Evolutionary conservation across 208 protist species (phyloP), one percentile per base, ranked within the genome.

Genomic region (Acanthamoeba sp.): DNA sequence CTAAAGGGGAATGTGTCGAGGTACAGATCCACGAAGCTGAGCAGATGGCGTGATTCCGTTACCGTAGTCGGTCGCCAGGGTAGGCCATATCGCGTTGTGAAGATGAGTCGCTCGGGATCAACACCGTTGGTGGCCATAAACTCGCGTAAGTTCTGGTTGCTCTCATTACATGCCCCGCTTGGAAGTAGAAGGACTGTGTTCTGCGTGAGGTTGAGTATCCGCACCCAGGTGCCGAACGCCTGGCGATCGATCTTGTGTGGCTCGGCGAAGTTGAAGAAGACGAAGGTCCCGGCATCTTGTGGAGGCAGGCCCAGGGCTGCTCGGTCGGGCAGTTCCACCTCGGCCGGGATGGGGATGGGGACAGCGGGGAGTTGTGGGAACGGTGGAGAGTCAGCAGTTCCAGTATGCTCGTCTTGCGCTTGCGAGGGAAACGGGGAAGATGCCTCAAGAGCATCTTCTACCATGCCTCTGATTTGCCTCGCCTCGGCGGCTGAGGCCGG

Each of bases 221-320:
- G 66, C 66, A 76, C 6, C 66, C 66, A 76, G 18, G 32, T 27
- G 1, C 29, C 14, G 66, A 76, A 76, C n/a, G 29, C 32, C n/a
- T 76, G 66, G 9, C 66, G 66, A 20, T 76, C 66, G 66, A 76
- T 36, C 34, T 40, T 34, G 34, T 40, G 29, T 14, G n/a, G 66
- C 16, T 76, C 66, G 34, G 34, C 66, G 18, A 76, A 40, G 36
- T 76, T 76, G 36, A 40, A 34, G 66, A 76, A 76, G 66, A 76
- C 29, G 66, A 76, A 76, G n/a, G 36, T 62, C 4, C 55, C 55
- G 10, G 22, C 24, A 16, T 62, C 66, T 14, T 76, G 36, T 14
- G 66, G 36, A 0, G 66, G 66, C 36, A 76, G n/a, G n/a, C 66
- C 66, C 29, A 76, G 66, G 32, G 10, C 66, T 22, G 27, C 29